Percentiles rank a stretch among this genome's conserved stretches.
Conservation (phyloP, 225 moss, liverwort and hornwort species). For the Pseudoscleropodium purum region DNA sequence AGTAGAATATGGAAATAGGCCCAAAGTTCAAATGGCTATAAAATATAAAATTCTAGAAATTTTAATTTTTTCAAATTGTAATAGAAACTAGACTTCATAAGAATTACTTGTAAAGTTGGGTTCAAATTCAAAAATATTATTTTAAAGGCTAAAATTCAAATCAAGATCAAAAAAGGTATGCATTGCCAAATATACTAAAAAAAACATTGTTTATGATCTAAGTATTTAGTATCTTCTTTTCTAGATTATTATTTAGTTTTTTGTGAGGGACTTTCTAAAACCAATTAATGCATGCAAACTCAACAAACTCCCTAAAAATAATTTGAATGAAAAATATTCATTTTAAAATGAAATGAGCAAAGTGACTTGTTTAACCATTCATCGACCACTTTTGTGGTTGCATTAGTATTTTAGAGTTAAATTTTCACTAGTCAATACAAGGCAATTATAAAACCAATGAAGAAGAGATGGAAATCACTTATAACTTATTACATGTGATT, state of each 20-base stretch:
- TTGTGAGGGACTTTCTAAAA: rapidly evolving
- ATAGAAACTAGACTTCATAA: rapidly evolving
- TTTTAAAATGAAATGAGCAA: background rate
- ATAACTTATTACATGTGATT: background rate
- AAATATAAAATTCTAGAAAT: background rate
- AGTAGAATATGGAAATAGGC: rapidly evolving
- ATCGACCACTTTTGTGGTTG: rapidly evolving
- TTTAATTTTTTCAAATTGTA: background rate
- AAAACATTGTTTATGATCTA: rapidly evolving
- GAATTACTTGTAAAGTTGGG: rapidly evolving
- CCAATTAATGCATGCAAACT: background rate
- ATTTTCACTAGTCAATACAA: rapidly evolving
- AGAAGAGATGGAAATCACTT: background rate
- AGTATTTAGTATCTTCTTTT: background rate
- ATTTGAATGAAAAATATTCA: background rate
- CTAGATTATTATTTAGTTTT: background rate
- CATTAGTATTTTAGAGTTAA: background rate
- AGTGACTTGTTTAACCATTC: background rate
- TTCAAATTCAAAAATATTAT: background rate
- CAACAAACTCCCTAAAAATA: rapidly evolving
- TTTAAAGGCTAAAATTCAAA: background rate
- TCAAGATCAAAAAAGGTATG: rapidly evolving
- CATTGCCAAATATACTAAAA: background rate
- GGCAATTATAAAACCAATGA: background rate
- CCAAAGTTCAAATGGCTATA: background rate